These are phyloP conservation scores for Suhomyces atakaporum DNA, from an alignment of 1,139 yeast species.

Conservation along the genomic window DNA sequence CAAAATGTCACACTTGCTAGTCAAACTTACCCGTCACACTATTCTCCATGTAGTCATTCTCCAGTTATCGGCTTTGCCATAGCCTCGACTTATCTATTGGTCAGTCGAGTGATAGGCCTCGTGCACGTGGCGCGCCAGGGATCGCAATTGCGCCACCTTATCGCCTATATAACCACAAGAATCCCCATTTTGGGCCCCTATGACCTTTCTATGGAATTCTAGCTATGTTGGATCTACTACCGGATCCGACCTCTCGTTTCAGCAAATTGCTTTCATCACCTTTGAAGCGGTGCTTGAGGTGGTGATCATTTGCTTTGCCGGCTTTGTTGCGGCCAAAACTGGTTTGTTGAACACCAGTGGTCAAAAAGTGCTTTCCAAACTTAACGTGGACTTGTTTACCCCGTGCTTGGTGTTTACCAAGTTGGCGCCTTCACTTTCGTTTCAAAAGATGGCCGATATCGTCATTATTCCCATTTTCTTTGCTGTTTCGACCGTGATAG, in stretches of 20 bases:
- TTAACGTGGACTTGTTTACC: constrained; percentile 79
- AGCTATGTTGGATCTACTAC: background rate
- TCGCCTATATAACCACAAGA: background rate
- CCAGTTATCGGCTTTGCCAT: no score
- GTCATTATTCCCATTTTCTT: constrained; percentile 74
- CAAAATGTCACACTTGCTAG: no score
- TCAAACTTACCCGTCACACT: no score
- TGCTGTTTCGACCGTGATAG: constrained; percentile 62
- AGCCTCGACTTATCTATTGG: no score
- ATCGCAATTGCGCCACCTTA: constrained; percentile 5
- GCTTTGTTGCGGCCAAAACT: constrained; percentile 65
- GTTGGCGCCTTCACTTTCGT: constrained; percentile 71
- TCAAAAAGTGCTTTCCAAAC: constrained; percentile 63
- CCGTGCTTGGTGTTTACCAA: constrained; percentile 83
- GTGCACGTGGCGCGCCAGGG: background rate
- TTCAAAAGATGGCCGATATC: constrained; percentile 67
- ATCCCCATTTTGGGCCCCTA: background rate
- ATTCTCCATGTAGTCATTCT: no score
- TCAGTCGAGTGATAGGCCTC: no score
- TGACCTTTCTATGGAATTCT: constrained; percentile 4
- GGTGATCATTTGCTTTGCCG: constrained; percentile 69
- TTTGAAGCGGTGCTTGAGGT: constrained; percentile 81
- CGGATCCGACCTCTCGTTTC: constrained; percentile 42
- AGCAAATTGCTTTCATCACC: constrained; percentile 61
- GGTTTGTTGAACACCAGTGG: constrained; percentile 61